Conservation (phyloP, 1,284 basidiomycete genomes). For the Fomitopsis palustris region DNA sequence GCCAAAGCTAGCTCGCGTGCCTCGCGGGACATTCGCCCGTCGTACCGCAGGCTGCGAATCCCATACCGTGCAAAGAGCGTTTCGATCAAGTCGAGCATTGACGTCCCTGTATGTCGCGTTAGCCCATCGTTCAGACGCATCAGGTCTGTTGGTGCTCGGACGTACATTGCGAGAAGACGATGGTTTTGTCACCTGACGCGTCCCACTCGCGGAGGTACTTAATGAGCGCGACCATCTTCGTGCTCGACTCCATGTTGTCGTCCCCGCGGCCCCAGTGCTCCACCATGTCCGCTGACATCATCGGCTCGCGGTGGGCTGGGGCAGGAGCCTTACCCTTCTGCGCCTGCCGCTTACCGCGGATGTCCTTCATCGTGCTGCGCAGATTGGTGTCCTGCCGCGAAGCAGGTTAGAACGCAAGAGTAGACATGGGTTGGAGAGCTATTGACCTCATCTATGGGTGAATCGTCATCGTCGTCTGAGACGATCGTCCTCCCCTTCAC, state of each 20-base stretch:
- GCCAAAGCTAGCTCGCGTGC: conserved; percentile 46
- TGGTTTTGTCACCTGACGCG: conserved; percentile 61
- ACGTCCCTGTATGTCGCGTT: conserved; percentile 50
- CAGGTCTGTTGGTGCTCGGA: no score
- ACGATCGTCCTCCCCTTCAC: neutral
- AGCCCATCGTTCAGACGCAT: no score
- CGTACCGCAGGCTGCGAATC: conserved; percentile 57
- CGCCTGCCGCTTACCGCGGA: conserved; percentile 1
- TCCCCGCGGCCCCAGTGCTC: conserved; percentile 52
- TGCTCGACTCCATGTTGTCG: conserved; percentile 57
- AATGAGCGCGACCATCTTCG: conserved; percentile 64
- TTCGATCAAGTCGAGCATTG: conserved; percentile 65
- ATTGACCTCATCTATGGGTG: neutral
- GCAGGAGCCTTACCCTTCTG: neutral
- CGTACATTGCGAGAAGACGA: conserved; percentile 68
- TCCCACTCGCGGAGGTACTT: conserved; percentile 56
- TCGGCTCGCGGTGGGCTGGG: conserved; percentile 4
- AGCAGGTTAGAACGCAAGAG: neutral
- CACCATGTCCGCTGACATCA: conserved; percentile 39
- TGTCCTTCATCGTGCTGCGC: conserved; percentile 1
- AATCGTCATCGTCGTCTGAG: conserved; percentile 1
- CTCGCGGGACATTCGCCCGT: conserved; percentile 57
- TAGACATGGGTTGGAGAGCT: neutral
- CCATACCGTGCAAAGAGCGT: conserved; percentile 53
- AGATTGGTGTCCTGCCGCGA: neutral